Base-by-base conservation (phyloP, 495 filamentous ascomycete genomes). In the Penicillium macrosclerotiorum region DNA sequence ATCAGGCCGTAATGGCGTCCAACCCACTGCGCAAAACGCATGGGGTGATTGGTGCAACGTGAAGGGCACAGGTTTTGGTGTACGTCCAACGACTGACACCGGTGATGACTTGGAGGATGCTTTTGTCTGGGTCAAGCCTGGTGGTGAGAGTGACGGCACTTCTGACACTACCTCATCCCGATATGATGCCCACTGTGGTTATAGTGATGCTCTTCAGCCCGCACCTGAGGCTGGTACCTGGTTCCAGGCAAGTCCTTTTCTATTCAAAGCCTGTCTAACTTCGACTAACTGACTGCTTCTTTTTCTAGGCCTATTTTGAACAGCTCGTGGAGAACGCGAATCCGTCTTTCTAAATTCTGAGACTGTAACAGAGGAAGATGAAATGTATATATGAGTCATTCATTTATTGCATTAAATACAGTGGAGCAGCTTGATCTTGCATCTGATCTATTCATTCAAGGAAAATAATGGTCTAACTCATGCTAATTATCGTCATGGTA, bases 11-110 rank as follows among this genome's bases (percentile, higher is more conserved):
- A 87, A 86, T 59, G 85, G 78, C 60, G 82, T 85, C 41, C 74
- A 81, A 48, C 80, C 82, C 47, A 76, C 82, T 18, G 54, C 66
- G 23, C 86, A 86, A 60, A 64, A 78, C 49, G 76, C 67, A 27
- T 80, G 87, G 85, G 88, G 86, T 59, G 78, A 91, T 75, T 93
- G 88, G 87, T 90, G 87, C 78, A 92, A 92, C 63, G 79, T 86
- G 57, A 79, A 78, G 49, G 81, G 78, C 52, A 81, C 86, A 37
- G 86, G 86, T 24, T 90, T 90, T 63, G 86, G 88, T 64, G 72
- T 76, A 34, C 83, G 82, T 45, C 82, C 83, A 0, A 84, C 82
- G 3, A 73, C 80, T 26, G 59, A 76, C 47, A 88, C 85, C 6
- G 82, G 81, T 42, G 57, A 76, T 61, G 57, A 71, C 18, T 75